Evolutionary conservation across 768 basidiomycete genomes (phyloP), one percentile per base, ranked within the genome.

Genomic region (Pulveroboletus sp.): DNA sequence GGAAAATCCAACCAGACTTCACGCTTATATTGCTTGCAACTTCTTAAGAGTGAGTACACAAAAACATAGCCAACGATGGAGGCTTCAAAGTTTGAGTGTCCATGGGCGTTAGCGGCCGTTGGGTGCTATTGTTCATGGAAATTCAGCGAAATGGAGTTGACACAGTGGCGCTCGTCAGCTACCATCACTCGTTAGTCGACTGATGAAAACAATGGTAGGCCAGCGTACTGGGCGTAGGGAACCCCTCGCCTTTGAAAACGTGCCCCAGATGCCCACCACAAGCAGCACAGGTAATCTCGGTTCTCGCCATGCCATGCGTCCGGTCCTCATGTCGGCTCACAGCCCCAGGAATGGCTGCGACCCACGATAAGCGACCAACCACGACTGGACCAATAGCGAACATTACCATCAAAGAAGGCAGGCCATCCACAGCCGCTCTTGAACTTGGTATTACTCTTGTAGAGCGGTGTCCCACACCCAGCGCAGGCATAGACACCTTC

Each of bases 391-490:
- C n/a, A 9, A 8, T 27, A 32, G 38, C 50, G 18, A 21, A 8
- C 58, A 71, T 49, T 54, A 87, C 88, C 88, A 64, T 95, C 93
- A 64, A 86, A 97, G 77, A 96, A 97, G 1, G 93, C 91, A n/a
- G 94, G 93, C 93, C 93, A 97, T 21, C 93, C 93, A 61, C 91
- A 95, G 8, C 92, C 91, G 51, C 89, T 93, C 59, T 86, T 78
- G 70, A 95, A 96, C 71, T 96, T 96, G 56, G 91, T 93, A 26
- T 74, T 75, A 61, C 87, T 89, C 75, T 84, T 89, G 74, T 95
- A 96, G 43, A 96, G 71, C 1, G 92, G 85, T 3, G 89, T 82
- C 32, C 75, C 76, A 67, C 93, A 95, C 8, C 79, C 93, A 8
- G 82, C 85, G 62, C 93, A 94, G 39, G 70, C 59, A 63, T 93